Evolutionary conservation across 192 early-diverging fungal species (phyloP).

Genomic region (Entophlyctis luteolus): DNA sequence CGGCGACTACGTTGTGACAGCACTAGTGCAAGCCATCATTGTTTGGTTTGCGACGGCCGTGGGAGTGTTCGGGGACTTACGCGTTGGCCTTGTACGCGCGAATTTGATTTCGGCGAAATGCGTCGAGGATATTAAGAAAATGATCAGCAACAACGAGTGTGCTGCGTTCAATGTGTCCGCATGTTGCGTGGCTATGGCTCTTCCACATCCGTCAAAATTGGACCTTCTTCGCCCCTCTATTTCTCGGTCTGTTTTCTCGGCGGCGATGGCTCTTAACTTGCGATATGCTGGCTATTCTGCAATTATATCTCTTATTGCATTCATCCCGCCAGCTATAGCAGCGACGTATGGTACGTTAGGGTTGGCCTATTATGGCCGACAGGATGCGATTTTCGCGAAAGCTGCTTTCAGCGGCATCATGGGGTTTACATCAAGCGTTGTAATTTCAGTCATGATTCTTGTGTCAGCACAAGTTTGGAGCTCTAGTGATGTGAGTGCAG

Average conservation of each 20-base stretch:
- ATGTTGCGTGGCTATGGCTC: background rate
- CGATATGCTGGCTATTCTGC: background rate
- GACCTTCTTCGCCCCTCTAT: background rate
- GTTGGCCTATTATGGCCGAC: background rate
- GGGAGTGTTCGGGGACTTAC: background rate
- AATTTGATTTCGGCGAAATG: background rate
- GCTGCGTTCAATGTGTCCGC: background rate
- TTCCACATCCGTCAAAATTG: background rate
- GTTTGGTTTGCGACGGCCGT: background rate
- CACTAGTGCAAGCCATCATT: background rate
- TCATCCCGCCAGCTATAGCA: background rate
- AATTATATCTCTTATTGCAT: background rate
- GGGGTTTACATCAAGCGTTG: background rate
- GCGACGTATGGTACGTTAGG: background rate
- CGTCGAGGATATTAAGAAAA: background rate
- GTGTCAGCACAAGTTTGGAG: too few relatives aligned
- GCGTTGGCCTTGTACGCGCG: background rate
- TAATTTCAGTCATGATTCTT: too few relatives aligned
- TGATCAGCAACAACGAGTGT: background rate
- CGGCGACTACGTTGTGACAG: background rate
- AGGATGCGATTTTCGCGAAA: background rate
- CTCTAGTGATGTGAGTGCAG: too few relatives aligned
- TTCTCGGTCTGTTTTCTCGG: background rate
- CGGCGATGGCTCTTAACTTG: background rate
- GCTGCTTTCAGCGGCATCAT: background rate